Base-by-base conservation (phyloP, 2,329 filamentous ascomycete genomes). In the Incumbomyces delicatus region DNA sequence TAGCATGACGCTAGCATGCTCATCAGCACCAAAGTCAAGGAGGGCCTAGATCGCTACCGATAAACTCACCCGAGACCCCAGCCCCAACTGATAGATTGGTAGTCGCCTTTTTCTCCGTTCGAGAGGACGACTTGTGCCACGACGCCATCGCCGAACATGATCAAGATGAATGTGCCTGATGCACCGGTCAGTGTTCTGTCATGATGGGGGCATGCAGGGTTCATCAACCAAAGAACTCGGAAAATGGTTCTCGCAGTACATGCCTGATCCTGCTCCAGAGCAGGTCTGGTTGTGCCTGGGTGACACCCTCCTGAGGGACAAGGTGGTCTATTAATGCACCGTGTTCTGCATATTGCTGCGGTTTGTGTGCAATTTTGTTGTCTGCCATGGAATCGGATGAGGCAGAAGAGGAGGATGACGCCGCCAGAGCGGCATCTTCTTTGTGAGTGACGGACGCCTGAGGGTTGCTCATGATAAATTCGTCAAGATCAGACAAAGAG, bases 41-140 rank as follows among this genome's bases (percentile, higher is more conserved):
- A 27, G 22, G 5, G 8, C 22, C 22, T 27, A 56, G 65, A 59
- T 50, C 69, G 22, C 22, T 27, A 5, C 22, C 22, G 8, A 8
- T 8, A 8, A 27, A 27, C 22, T 27, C 8, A 27, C 22, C 32
- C 18, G 6, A 44, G 6, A 14, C 69, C 71, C 63, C 68, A 73
- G 13, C 72, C 68, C 69, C 71, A 74, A 20, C 64, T 67, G 39
- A 75, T 75, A 3, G 71, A 75, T 52, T 75, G 72, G 55, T 74
- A 75, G 50, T 67, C 60, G 6, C 68, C 68, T 41, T 66, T 68
- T 44, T 62, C 51, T 11, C 55, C 59, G 33, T 60, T 53, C 47
- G 76, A 81, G 8, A 86, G 69, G 0, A 79, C 65, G 1, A 84
- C 81, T 61, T 86, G 83, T 2, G 82, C 82, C 16, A 85, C 78